Evolutionary conservation across 306 rosid genomes (phyloP), one percentile per base, ranked within the genome.

Genomic region (Pterocarpus santalinus): DNA sequence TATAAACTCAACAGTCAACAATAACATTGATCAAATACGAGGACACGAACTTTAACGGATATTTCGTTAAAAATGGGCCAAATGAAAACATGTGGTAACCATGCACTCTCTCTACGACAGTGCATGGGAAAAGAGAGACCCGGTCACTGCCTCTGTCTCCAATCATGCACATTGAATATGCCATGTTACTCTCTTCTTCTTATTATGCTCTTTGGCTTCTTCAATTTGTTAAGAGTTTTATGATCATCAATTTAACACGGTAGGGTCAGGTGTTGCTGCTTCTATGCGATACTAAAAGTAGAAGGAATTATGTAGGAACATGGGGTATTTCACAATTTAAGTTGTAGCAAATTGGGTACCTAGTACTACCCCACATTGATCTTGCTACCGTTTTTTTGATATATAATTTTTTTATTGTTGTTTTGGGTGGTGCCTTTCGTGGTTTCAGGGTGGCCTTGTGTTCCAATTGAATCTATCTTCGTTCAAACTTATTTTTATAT

Each of bases 61-160:
- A 53, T 75, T 87, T 76, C 67, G 88, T 41, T 36, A 32, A 64
- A 78, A 83, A 78, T 77, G 75, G 69, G 75, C 43, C 33, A 76
- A 79, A 85, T 87, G 36, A 30, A 84, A 86, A 85, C 52, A 52
- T 83, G 90, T 85, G 93, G 95, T 84, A 61, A 58, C 36, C 58
- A 80, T 82, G 71, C 71, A 67, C 34, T 71, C 67, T 68, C 55
- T 36, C 28, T 15, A 22, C 49, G 32, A n/a, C 10, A 35, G 69
- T 82, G 66, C 83, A 58, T 68, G 33, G 12, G 28, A 78, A 53
- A 69, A 38, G 14, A 4, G 81, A 78, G 89, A 86, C 89, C 33
- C 79, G 84, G 91, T 87, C 86, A 78, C 85, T 82, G 77, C 81
- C 16, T 52, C 58, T 69, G 51, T 36, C 85, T 81, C 79, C 83